Evolutionary conservation across 177 flowering plant genomes (phyloP).

Genomic region (Tripterygium wilfordii): DNA sequence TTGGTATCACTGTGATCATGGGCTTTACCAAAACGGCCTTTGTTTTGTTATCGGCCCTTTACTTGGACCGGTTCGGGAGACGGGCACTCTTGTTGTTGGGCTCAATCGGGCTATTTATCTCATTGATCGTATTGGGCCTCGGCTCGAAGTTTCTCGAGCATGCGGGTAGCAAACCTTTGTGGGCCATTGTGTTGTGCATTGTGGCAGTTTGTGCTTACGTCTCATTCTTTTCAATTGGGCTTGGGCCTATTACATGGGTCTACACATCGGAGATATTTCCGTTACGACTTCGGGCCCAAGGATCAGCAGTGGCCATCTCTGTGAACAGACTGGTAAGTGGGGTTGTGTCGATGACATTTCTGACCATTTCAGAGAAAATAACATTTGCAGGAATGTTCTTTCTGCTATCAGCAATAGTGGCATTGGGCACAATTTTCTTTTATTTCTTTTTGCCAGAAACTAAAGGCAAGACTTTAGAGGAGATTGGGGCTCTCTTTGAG

Average conservation of each 20-base stretch:
- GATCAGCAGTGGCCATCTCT: constrained; percentile 51
- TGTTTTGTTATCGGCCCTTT: constrained; percentile 55
- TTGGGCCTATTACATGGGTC: constrained; percentile 89
- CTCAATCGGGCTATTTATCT: constrained; percentile 46
- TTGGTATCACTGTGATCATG: constrained; percentile 65
- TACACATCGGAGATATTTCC: constrained; percentile 80
- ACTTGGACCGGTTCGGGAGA: constrained; percentile 67
- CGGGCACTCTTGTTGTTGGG: constrained; percentile 68
- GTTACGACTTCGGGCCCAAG: constrained; percentile 58
- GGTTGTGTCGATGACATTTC: constrained; percentile 57
- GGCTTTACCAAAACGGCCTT: constrained; percentile 63
- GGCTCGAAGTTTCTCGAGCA: constrained; percentile 48
- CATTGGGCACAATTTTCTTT: constrained; percentile 36
- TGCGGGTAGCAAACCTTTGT: constrained; percentile 34
- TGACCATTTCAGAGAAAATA: constrained; percentile 39
- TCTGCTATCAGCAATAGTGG: constrained; percentile 41
- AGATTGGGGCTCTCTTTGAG: constrained; percentile 53
- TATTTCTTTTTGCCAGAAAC: constrained; percentile 66
- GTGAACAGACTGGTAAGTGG: constrained; percentile 76
- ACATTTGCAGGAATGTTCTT: constrained; percentile 62
- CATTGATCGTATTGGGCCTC: constrained; percentile 44
- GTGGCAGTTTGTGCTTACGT: constrained; percentile 64
- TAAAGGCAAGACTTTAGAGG: constrained; percentile 68
- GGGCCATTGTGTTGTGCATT: constrained; percentile 61
- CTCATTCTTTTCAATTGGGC: constrained; percentile 83